Percentiles rank a stretch among this genome's conserved stretches.
phyloP scores from a whole-genome alignment of 805 yeast species.

The Pichia manshurica region DNA sequence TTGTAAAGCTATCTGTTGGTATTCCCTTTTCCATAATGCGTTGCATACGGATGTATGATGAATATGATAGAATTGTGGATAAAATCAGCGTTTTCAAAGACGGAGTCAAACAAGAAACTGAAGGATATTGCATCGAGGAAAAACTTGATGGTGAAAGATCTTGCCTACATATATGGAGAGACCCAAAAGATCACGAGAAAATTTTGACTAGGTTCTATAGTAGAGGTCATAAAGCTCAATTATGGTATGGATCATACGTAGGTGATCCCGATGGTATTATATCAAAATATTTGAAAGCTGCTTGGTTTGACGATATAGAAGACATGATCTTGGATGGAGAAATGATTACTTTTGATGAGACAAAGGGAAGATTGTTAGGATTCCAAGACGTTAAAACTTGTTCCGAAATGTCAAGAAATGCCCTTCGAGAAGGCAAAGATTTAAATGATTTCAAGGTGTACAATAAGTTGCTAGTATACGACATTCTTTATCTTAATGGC shows the following conservation, averaged over 20 bases:
- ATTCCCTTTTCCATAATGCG: conserved; percentile 73
- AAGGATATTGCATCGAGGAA: conserved; percentile 68
- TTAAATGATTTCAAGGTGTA: conserved; percentile 24
- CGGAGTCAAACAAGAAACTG: conserved; percentile 1
- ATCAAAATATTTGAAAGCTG: conserved; percentile 30
- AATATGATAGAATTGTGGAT: conserved; percentile 46
- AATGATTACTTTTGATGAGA: conserved; percentile 81
- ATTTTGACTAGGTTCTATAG: conserved; percentile 61
- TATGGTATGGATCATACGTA: conserved; percentile 35
- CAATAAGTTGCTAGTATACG: conserved; percentile 66
- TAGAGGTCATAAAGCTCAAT: conserved; percentile 67
- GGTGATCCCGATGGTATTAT: conserved; percentile 23
- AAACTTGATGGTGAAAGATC: conserved; percentile 92
- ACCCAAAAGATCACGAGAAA: conserved; percentile 32
- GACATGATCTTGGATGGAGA: conserved; percentile 76
- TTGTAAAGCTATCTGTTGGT: conserved; percentile 33
- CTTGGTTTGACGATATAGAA: conserved; percentile 26
- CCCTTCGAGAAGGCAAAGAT: background rate
- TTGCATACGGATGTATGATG: conserved; percentile 48
- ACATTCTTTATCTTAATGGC: conserved; percentile 67
- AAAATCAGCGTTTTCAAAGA: conserved; percentile 35
- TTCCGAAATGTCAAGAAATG: background rate
- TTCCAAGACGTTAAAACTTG: conserved; percentile 69
- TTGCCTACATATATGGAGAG: conserved; percentile 61
- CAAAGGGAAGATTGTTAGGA: conserved; percentile 46